Evolutionary conservation across 768 basidiomycete genomes (phyloP), one percentile per base, ranked within the genome.

Genomic region (Phaeotremella skinneri): DNA sequence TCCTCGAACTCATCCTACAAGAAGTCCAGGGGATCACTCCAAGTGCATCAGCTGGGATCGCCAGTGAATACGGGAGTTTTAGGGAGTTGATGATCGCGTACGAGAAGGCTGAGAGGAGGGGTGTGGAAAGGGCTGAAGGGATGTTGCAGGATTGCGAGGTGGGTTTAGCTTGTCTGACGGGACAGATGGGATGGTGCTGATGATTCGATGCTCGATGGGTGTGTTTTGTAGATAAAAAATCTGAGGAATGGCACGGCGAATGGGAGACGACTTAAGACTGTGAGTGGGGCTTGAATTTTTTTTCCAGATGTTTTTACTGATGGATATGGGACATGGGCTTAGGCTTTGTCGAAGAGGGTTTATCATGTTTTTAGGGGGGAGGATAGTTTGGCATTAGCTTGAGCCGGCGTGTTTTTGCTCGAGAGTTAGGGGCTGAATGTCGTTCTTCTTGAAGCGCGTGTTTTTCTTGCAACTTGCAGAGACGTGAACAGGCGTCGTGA

Each of bases 1-100:
- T 69, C 0, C 68, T 75, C 53, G 64, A 74, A 55, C 61, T 76
- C 30, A 76, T 77, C 73, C 66, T 78, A 7, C 67, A 75, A 58
- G 69, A 75, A 49, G 67, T 78, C 11, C 68, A 69, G 32, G 68
- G 72, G 0, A 69, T 78, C 31, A 78, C 77, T 1, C 63, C 64
- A 4, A 64, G 59, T 31, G 73, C 69, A 2, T 68, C 74, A 9
- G 52, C 48, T 20, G 73, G 73, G 2, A 74, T 78, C 27, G 66
- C 61, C 0, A 59, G 65, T 2, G 65, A 67, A 34, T 72, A 68
- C 47, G 49, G 62, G 2, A 66, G 62, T 2, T 76, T 76, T 53
- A 39, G 52, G 42, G 57, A 58, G 1, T 42, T 78, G 52, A 78
- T 78, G 77, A 58, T 62, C 14, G 66, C 59, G 17, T 78, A 60